phyloP scores from a whole-genome alignment of 2,329 filamentous ascomycete genomes.

The Trichoderma koningiopsis region DNA sequence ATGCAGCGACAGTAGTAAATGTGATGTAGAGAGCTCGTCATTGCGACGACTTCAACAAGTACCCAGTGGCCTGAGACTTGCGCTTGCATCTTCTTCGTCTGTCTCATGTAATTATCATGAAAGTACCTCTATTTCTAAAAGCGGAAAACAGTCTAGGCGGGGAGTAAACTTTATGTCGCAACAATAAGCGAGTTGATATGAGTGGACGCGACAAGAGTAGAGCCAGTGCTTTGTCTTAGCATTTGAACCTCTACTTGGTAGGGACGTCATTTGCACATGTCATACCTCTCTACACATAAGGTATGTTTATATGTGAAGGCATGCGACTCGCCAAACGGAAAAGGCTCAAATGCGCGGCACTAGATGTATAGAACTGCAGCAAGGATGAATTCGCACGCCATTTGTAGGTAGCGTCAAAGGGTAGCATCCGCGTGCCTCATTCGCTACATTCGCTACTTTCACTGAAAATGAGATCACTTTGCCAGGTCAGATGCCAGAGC shows the following conservation, averaged over 20 bases:
- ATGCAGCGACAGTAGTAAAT: no score
- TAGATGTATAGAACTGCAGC: not conserved
- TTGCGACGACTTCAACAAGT: no score
- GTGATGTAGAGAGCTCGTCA: no score
- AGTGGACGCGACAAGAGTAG: not conserved
- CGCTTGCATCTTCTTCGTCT: no score
- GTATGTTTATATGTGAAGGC: not conserved
- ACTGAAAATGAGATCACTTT: not conserved
- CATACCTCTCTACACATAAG: not conserved
- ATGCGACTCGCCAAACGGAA: not conserved
- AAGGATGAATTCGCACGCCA: not conserved
- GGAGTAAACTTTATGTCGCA: not conserved
- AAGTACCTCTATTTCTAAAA: not conserved
- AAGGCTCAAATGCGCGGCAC: not conserved
- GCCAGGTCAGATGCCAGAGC: not conserved
- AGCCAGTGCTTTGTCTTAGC: not conserved
- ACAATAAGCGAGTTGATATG: not conserved
- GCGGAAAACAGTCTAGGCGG: not conserved
- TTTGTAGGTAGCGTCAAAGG: not conserved
- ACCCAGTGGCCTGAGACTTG: no score
- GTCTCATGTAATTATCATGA: not conserved
- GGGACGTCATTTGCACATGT: not conserved
- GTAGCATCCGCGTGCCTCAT: not conserved
- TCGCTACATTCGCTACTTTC: not conserved
- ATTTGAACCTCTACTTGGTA: not conserved